These are phyloP conservation scores for Trichoderma reesei DNA, from an alignment of 495 filamentous ascomycete genomes.

Conservation along the genomic window DNA sequence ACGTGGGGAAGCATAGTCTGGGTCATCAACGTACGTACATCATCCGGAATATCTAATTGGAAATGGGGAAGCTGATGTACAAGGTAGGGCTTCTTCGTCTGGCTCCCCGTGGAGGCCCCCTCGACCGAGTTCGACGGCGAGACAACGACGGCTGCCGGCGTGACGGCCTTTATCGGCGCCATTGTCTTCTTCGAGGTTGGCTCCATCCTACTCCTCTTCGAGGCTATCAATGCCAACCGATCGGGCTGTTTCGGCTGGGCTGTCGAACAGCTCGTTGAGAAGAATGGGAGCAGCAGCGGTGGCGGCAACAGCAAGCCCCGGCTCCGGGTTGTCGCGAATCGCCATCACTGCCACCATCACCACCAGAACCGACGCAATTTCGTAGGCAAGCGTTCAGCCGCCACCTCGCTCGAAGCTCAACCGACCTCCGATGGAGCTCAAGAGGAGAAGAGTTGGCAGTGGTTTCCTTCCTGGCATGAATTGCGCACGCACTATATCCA, in stretches of 20 bases:
- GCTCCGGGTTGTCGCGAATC: conserved; percentile 1
- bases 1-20: conserved; percentile 36
- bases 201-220: conserved; percentile 52
- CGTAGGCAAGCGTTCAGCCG: conserved; percentile 2
- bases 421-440: neutral
- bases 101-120: conserved; percentile 48
- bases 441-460: conserved; percentile 38
- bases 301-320: neutral
- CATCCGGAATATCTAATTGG: neutral
- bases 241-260: conserved; percentile 67
- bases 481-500: conserved; percentile 53
- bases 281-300: conserved; percentile 5
- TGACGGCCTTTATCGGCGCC: conserved; percentile 60
- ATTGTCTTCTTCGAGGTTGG: conserved; percentile 57
- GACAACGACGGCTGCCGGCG: conserved; percentile 41
- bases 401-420: conserved; percentile 4
- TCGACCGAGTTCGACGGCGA: conserved; percentile 47
- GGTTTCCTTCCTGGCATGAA: conserved; percentile 50
- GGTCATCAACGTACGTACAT: neutral
- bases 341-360: conserved; percentile 48
- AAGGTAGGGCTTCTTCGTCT: conserved; percentile 55
- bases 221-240: conserved; percentile 59
- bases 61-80: conserved; percentile 45
- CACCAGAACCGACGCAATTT: conserved; percentile 14
- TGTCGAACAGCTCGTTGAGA: conserved; percentile 38